Evolutionary conservation across 805 yeast genomes (phyloP), one percentile per base, ranked within the genome.

Genomic region (Candida maesae): DNA sequence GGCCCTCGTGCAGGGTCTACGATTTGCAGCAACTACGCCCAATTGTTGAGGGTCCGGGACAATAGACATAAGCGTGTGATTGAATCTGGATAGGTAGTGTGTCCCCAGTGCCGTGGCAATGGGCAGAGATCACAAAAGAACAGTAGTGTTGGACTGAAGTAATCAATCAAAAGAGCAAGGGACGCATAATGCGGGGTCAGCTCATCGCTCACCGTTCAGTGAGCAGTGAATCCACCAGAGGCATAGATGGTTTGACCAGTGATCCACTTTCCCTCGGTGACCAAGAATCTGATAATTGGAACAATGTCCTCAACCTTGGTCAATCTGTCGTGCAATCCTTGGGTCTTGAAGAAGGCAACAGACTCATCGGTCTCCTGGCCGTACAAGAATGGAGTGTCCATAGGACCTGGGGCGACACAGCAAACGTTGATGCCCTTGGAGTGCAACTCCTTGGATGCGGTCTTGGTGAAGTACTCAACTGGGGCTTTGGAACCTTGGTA

Each of bases 171-270:
- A n/a, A n/a, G n/a, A n/a, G n/a, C n/a, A n/a, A n/a, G n/a, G n/a
- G n/a, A n/a, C n/a, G n/a, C n/a, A n/a, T n/a, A n/a, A n/a, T n/a
- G n/a, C n/a, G n/a, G n/a, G n/a, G n/a, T n/a, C n/a, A n/a, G n/a
- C n/a, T n/a, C 24, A 21, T 10, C 24, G 24, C 7, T 21, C 10
- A 21, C 24, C 24, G 24, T 7, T 47, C 57, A 74, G 50, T 74
- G 81, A 36, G 85, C 82, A 44, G 83, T 77, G 61, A 78, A 78
- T 6, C 84, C 85, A 48, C 84, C 84, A 35, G 72, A 69, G 37
- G 81, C 80, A 49, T 67, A 80, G 40, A 80, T 64, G 49, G 83
- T 79, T 61, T 81, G 88, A 38, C 87, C 87, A 35, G 78, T 78
- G 57, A 80, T 73, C 85, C 86, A 81, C 52, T 68, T 69, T 44